phyloP scores from a whole-genome alignment of 306 rosid species.

The Elaeagnus macrophylla region DNA sequence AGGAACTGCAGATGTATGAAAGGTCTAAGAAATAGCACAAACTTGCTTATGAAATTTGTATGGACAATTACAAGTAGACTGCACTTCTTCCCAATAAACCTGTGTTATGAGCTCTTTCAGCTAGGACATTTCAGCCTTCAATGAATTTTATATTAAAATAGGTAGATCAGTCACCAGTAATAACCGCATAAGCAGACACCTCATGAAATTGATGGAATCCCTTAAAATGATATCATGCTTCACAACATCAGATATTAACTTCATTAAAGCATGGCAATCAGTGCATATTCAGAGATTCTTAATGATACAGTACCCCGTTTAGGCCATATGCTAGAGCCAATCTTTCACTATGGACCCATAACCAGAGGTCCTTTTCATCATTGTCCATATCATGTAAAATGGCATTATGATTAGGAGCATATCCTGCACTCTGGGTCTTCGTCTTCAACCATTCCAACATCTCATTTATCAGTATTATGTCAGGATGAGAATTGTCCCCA shows the following conservation, averaged over 20 bases:
- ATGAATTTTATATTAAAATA: background rate
- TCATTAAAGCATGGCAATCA: slow-evolving; percentile 67
- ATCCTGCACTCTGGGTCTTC: slow-evolving; percentile 53
- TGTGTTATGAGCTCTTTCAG: background rate
- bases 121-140: slow-evolving; percentile 12
- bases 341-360: slow-evolving; percentile 77
- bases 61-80: too few species aligned
- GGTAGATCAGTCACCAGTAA: slow-evolving; percentile 48
- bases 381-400: slow-evolving; percentile 65
- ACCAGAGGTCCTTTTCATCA: slow-evolving; percentile 59
- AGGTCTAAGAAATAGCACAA: too few species aligned
- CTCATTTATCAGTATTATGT: slow-evolving; percentile 39
- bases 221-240: slow-evolving; percentile 51
- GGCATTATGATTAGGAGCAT: slow-evolving; percentile 43
- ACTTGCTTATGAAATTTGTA: too few species aligned
- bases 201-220: slow-evolving; percentile 70
- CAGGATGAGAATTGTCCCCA: slow-evolving; percentile 63
- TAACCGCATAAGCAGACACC: slow-evolving; percentile 64
- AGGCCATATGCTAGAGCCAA: slow-evolving; percentile 72
- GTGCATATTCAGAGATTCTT: slow-evolving; percentile 75
- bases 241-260: slow-evolving; percentile 52
- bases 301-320: slow-evolving; percentile 54
- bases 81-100: background rate
- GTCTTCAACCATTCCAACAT: slow-evolving; percentile 57
- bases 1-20: too few species aligned